These are phyloP conservation scores for Aspergillus ellipticus DNA, from an alignment of 495 filamentous ascomycete species.

Conservation along the genomic window DNA sequence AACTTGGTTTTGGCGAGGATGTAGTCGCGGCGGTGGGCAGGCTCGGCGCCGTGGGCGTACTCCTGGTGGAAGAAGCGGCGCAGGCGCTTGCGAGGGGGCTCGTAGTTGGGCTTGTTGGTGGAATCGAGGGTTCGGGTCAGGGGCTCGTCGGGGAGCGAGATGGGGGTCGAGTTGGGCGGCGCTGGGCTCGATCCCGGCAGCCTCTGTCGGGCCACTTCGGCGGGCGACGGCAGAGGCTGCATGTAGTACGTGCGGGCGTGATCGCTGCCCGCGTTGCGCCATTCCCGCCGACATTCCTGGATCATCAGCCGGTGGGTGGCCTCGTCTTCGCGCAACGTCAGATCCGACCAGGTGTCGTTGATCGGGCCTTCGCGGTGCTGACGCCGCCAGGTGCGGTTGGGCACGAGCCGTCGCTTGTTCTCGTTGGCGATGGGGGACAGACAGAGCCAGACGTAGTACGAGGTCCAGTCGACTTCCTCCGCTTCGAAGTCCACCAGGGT, in stretches of 20 bases:
- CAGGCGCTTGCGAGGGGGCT: conserved; percentile 36
- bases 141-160: conserved; percentile 27
- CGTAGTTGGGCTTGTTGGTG: conserved; percentile 35
- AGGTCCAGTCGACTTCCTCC: conserved; percentile 64
- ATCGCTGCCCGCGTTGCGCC: conserved; percentile 55
- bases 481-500: conserved; percentile 61
- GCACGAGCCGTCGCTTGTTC: conserved; percentile 24
- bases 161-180: conserved; percentile 6
- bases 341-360: conserved; percentile 71
- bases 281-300: conserved; percentile 70
- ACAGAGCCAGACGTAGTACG: conserved; percentile 67
- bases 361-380: conserved; percentile 70
- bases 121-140: conserved; percentile 26
- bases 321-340: conserved; percentile 64
- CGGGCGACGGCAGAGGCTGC: conserved; percentile 50
- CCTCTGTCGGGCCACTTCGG: conserved; percentile 19
- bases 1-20: conserved; percentile 57
- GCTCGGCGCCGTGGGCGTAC: conserved; percentile 44
- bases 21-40: conserved; percentile 39
- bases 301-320: conserved; percentile 55
- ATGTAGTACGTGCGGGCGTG: conserved; percentile 68
- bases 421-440: conserved; percentile 42
- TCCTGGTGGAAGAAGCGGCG: conserved; percentile 41
- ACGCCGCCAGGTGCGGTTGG: conserved; percentile 57
- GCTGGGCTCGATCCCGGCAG: background rate